Percentiles rank a stretch among this genome's conserved stretches.
Conservation (phyloP, 2,329 filamentous ascomycete species). For the Akanthomyces uredinophilus region DNA sequence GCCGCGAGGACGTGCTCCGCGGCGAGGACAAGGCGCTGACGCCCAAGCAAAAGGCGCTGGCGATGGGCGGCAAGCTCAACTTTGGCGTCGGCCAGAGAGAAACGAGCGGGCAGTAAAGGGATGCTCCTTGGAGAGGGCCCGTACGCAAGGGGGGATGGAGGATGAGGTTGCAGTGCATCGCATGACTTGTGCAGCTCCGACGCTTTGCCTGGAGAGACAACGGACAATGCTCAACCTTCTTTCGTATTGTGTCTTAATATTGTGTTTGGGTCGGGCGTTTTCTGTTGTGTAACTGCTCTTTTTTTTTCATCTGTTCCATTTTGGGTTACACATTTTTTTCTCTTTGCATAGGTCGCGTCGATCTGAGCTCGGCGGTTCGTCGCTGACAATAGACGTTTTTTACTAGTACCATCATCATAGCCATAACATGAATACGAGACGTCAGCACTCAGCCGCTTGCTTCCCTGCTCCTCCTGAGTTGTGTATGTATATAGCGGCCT, state of each 20-base stretch:
- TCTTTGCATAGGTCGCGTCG: neutral
- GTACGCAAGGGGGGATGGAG: no score
- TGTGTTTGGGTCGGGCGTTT: neutral
- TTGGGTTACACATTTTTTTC: neutral
- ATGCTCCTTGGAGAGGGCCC: neutral
- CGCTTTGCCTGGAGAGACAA: neutral
- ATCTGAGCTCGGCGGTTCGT: neutral
- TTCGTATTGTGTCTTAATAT: neutral
- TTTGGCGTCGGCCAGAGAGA: constrained; percentile 12
- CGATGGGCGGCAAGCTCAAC: constrained; percentile 11
- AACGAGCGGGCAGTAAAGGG: neutral
- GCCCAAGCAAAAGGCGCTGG: constrained; percentile 10
- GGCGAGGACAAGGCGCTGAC: neutral
- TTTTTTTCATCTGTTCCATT: constrained; percentile 2
- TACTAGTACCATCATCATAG: neutral
- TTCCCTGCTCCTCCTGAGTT: no score
- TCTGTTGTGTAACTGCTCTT: neutral
- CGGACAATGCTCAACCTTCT: neutral
- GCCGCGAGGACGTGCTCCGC: constrained; percentile 22
- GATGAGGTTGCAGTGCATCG: neutral
- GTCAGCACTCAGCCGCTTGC: neutral
- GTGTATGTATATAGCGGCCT: neutral
- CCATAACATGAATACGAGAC: neutral
- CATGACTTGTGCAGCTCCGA: neutral
- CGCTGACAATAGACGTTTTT: neutral